Conservation (phyloP, 2,329 filamentous ascomycete genomes). For the Neonectria faginata region DNA sequence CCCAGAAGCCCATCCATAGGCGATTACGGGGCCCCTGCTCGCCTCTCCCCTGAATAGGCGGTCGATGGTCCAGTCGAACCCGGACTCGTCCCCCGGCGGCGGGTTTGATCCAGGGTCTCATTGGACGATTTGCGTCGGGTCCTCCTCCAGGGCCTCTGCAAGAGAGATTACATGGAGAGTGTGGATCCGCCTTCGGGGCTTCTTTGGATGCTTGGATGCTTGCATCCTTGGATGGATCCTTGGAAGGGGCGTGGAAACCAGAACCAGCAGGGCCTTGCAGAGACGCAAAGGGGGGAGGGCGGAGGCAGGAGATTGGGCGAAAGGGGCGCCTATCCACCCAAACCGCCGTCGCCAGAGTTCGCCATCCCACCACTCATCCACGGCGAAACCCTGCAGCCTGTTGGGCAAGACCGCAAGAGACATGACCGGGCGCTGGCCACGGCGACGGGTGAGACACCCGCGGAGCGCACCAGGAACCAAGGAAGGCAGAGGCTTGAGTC, state of each 20-base stretch:
- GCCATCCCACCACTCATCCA: conserved; percentile 18
- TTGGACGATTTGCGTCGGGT: conserved; percentile 23
- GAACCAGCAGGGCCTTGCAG: conserved; percentile 2
- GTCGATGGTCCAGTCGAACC: conserved; percentile 19
- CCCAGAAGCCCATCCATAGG: background rate
- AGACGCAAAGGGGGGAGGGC: conserved; percentile 24
- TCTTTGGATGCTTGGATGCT: background rate
- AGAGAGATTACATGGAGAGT: conserved; percentile 33
- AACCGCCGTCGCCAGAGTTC: conserved; percentile 19
- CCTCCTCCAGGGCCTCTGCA: conserved; percentile 18
- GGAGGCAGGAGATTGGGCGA: conserved; percentile 25
- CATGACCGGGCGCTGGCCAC: conserved; percentile 3
- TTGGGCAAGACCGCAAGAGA: conserved; percentile 6
- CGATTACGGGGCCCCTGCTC: background rate
- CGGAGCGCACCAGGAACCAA: conserved; percentile 10
- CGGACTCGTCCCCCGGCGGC: background rate
- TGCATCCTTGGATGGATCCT: conserved; percentile 2
- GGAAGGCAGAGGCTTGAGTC: conserved; percentile 1
- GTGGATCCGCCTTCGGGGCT: conserved; percentile 14
- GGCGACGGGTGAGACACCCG: conserved; percentile 23
- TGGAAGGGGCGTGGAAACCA: conserved; percentile 16
- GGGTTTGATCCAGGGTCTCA: conserved; percentile 17
- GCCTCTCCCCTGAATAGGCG: conserved; percentile 23
- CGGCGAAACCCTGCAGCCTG: conserved; percentile 6
- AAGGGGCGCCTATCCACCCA: conserved; percentile 24